These are phyloP conservation scores for Wallacemonas sp. DNA, from an alignment of 208 protist species.

Conservation along the genomic window DNA sequence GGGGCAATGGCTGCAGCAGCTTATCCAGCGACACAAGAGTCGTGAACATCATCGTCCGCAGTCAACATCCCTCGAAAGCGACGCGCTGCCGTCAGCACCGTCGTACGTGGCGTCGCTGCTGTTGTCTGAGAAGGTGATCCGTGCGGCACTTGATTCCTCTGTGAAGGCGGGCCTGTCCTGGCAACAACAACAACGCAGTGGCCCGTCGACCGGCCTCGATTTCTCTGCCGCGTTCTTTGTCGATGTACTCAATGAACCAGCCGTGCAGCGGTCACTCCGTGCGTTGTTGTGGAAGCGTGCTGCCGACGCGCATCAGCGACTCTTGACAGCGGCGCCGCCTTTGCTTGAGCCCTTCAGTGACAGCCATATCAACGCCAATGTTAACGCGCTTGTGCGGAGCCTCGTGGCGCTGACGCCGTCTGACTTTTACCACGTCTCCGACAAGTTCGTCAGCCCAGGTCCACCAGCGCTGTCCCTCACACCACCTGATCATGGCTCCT, in stretches of 20 bases:
- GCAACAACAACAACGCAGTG: not conserved
- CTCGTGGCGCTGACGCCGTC: not conserved
- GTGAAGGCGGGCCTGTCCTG: not conserved
- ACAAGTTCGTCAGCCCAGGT: not conserved
- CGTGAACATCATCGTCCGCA: not conserved
- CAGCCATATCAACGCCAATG: not conserved
- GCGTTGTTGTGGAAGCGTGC: conserved; percentile 8
- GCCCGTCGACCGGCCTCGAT: not conserved
- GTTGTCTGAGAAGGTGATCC: too few species aligned
- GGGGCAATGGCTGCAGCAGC: not conserved
- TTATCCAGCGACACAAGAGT: not conserved
- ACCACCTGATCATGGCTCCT: conserved; percentile 2
- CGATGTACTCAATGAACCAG: not conserved
- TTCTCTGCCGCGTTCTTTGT: not conserved
- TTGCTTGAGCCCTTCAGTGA: not conserved
- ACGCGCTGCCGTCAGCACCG: too few species aligned
- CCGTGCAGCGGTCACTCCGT: conserved; percentile 1
- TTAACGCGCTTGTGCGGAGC: not conserved
- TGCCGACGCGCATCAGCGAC: not conserved
- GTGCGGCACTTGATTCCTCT: too few species aligned
- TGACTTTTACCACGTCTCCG: not conserved
- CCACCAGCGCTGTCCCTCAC: not conserved
- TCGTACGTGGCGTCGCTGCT: too few species aligned
- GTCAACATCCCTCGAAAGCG: not conserved
- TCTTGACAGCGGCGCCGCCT: not conserved